Conservation (phyloP, 2,329 filamentous ascomycete species). For the Trichoderma sp. region DNA sequence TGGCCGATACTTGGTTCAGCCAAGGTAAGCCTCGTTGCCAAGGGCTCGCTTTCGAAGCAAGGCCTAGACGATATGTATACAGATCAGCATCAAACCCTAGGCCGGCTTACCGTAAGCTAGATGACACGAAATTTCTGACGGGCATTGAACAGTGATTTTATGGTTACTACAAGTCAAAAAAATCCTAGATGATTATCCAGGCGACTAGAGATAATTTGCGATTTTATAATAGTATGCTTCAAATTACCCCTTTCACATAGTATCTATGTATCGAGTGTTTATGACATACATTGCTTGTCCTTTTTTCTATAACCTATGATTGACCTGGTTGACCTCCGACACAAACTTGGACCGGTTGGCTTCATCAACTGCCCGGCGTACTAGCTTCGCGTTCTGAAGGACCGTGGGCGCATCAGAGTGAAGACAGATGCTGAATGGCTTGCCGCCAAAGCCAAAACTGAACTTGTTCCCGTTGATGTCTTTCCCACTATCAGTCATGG, state of each 20-base stretch:
- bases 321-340: not conserved
- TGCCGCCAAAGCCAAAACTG: not conserved
- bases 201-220: not conserved
- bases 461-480: not conserved
- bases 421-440: not conserved
- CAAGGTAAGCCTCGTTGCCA: accelerated
- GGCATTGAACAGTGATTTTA: not conserved
- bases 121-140: not conserved
- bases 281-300: not conserved
- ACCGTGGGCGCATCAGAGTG: not conserved
- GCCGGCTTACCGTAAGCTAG: accelerated
- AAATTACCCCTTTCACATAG: not conserved
- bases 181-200: not conserved
- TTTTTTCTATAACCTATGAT: not conserved
- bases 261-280: not conserved
- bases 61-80: not conserved
- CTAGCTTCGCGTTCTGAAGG: not conserved
- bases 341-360: not conserved
- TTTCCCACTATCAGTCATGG: not conserved
- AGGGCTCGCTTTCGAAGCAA: not conserved
- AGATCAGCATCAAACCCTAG: not conserved
- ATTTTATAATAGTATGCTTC: not conserved
- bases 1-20: not conserved
- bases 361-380: not conserved
- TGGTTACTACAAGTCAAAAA: not conserved